phyloP scores from a whole-genome alignment of 768 basidiomycete species.

The Psilocybe azurescens region DNA sequence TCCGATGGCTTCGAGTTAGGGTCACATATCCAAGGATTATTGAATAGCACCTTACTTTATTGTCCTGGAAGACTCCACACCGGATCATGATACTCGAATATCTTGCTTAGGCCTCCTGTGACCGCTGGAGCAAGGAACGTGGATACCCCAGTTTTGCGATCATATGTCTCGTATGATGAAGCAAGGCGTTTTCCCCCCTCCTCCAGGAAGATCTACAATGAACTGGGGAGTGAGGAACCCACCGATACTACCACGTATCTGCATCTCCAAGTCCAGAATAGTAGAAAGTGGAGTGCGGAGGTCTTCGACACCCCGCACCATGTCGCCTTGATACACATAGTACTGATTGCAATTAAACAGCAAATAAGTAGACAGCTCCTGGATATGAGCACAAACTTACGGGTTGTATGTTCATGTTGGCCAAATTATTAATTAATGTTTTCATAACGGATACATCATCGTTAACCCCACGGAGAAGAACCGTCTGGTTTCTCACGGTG shows the following conservation, averaged over 20 bases:
- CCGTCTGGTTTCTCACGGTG: constrained; percentile 7
- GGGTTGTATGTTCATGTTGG: constrained; percentile 4
- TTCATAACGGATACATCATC: constrained; percentile 1
- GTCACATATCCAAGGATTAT: not conserved
- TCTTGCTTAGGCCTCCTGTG: not conserved
- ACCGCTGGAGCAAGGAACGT: constrained; percentile 1
- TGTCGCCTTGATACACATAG: constrained; percentile 27
- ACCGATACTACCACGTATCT: constrained; percentile 23
- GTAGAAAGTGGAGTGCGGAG: constrained; percentile 25
- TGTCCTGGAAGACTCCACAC: constrained; percentile 1
- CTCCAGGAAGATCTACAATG: constrained; percentile 25
- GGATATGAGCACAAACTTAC: not conserved
- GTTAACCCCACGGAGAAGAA: constrained; percentile 9
- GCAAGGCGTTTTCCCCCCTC: constrained; percentile 25
- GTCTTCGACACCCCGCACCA: constrained; percentile 26
- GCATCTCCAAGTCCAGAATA: constrained; percentile 21
- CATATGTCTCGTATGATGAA: constrained; percentile 13
- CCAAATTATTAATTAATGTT: constrained; percentile 1
- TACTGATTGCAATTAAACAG: constrained; percentile 12
- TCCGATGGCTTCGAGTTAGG: no score
- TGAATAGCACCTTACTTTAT: no score
- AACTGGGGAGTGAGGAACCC: constrained; percentile 25
- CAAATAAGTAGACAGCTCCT: not conserved
- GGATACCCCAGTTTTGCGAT: not conserved
- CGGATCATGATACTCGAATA: constrained; percentile 6